These are phyloP conservation scores for Boletus tylopilopsis DNA, from an alignment of 768 basidiomycete species.

Conservation along the genomic window DNA sequence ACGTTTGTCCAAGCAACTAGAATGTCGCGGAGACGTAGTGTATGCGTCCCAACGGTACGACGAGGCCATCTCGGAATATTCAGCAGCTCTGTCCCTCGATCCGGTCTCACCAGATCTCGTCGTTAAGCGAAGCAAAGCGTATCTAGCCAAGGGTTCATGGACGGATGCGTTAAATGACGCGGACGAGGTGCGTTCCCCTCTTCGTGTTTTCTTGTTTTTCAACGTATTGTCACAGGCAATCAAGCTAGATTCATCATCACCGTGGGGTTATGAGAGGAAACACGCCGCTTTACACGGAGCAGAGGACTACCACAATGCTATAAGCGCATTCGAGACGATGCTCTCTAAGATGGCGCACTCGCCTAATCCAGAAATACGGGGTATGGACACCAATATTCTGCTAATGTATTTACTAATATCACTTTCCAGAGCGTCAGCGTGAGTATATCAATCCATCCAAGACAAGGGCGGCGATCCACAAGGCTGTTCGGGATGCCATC, in stretches of 20 bases:
- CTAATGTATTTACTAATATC: background rate
- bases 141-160: background rate
- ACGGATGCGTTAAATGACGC: constrained; percentile 8
- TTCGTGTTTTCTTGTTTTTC: background rate
- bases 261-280: constrained; percentile 9
- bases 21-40: background rate
- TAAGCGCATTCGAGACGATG: constrained; percentile 7
- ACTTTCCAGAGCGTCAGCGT: background rate
- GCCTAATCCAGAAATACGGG: background rate
- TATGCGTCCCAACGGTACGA: background rate
- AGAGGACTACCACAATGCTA: background rate
- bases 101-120: background rate
- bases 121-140: constrained; percentile 7
- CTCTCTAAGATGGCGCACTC: constrained; percentile 6
- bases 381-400: background rate
- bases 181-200: background rate
- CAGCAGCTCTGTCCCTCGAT: background rate
- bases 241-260: constrained; percentile 5
- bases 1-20: background rate
- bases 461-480: background rate
- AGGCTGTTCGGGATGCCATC: background rate
- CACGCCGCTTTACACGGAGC: constrained; percentile 3
- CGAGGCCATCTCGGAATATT: constrained; percentile 7
- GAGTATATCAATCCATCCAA: background rate
- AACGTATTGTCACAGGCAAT: constrained; percentile 2